Conservation (phyloP, 2,329 filamentous ascomycete genomes). For the Xylariaceae sp. region DNA sequence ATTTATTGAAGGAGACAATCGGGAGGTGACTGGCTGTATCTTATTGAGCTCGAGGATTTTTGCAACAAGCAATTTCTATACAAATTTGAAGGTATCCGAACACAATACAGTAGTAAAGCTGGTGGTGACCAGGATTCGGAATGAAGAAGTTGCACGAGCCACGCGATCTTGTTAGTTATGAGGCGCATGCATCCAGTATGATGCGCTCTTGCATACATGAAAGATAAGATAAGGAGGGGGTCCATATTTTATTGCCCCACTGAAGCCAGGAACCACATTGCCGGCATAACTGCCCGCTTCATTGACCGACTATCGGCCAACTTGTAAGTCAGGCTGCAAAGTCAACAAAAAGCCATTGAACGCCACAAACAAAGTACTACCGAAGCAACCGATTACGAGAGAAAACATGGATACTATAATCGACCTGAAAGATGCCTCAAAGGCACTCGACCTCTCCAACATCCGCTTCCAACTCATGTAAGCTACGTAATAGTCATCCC, state of each 20-base stretch:
- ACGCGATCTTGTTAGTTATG: conserved; percentile 19
- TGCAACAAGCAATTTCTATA: conserved; percentile 25
- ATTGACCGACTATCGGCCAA: conserved; percentile 13
- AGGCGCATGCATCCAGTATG: conserved; percentile 6
- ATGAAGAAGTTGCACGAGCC: conserved; percentile 27
- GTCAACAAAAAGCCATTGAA: conserved; percentile 3
- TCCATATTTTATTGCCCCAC: conserved; percentile 10
- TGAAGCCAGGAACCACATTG: not conserved
- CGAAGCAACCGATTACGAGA: not conserved
- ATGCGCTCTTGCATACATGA: conserved; percentile 13
- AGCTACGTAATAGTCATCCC: too few relatives aligned
- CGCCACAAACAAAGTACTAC: not conserved
- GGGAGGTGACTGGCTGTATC: not conserved
- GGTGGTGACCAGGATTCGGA: conserved; percentile 12
- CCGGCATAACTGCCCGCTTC: not conserved
- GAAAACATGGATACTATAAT: conserved; percentile 85
- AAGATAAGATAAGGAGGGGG: conserved; percentile 12
- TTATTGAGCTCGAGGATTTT: conserved; percentile 28
- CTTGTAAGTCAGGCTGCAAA: not conserved
- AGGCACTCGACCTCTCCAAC: conserved; percentile 86
- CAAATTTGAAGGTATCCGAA: conserved; percentile 8
- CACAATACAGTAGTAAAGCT: not conserved
- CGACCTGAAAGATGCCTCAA: conserved; percentile 82
- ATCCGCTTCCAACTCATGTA: conserved; percentile 96
- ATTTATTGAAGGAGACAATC: conserved; percentile 1